Base-by-base conservation (phyloP, 2,329 filamentous ascomycete genomes). In the Fusarium camptoceras region DNA sequence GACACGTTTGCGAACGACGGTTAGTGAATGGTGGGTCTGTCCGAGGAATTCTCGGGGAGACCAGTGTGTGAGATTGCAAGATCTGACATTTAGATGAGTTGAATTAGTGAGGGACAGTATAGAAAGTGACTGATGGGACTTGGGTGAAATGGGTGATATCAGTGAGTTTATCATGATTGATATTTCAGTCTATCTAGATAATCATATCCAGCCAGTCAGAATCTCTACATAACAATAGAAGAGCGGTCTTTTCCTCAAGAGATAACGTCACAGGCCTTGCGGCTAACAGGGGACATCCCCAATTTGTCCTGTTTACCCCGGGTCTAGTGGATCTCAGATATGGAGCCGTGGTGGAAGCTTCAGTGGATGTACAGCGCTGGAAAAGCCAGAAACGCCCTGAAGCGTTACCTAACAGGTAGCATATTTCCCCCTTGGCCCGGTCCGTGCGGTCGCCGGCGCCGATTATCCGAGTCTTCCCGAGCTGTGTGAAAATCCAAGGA, bases 381-480 rank as follows among this genome's bases (percentile, higher is more conserved):
- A 55, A 64, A 54, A 53, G 30, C 41, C 27, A 39, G 34, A 25
- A 46, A 47, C 8, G 39, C 28, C 59, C 59, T 66, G 48, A 27
- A 55, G 41, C 18, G 46, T 68, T 68, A 68, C 64, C 56, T 56
- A 66, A 49, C 46, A n/a, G 44, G 59, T 62, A 60, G 44, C 56
- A 62, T 62, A 30, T 46, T 37, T 22, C 14, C 73, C 73, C 73
- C 64, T 75, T 76, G 64, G 68, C 63, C 73, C 73, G 73, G 73
- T 76, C 73, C 69, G 73, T 76, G 73, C 73, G 22, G 59, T 47
- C 51, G 41, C 48, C 70, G 73, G 73, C 73, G 72, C 72, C 66
- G 71, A 73, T 75, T 76, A 76, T 76, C 75, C 75, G 75, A 76
- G 64, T 76, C 70, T 76, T 76, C 68, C 75, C 75, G 75, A 76